Conservation (phyloP, 495 filamentous ascomycete genomes). For the Ramalina intermedia region DNA sequence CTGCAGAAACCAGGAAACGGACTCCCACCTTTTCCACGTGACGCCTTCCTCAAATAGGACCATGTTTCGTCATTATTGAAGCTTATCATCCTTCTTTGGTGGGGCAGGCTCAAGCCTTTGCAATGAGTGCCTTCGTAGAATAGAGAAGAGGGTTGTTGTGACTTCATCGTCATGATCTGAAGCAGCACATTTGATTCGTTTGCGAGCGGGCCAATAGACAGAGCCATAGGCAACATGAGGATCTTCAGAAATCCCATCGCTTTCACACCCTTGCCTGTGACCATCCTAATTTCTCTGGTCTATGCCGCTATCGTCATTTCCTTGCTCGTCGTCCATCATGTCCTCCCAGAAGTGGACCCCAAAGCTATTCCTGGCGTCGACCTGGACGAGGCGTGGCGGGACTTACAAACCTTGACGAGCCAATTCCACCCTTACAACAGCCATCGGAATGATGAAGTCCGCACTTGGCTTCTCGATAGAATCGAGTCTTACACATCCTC, state of each 20-base stretch:
- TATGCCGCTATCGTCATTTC: constrained; percentile 58
- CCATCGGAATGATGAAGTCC: constrained; percentile 63
- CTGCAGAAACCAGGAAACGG: too few species aligned
- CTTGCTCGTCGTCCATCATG: constrained; percentile 58
- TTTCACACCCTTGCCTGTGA: constrained; percentile 55
- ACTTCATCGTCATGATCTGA: too few species aligned
- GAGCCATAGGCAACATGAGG: constrained; percentile 4
- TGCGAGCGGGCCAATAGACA: background rate
- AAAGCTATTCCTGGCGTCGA: constrained; percentile 50
- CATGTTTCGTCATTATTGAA: too few species aligned
- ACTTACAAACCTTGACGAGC: constrained; percentile 59
- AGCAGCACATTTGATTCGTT: too few species aligned
- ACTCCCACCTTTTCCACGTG: too few species aligned
- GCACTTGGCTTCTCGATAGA: constrained; percentile 58
- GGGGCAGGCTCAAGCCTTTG: too few species aligned
- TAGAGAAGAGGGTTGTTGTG: too few species aligned
- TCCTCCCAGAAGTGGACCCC: constrained; percentile 51
- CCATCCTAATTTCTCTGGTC: constrained; percentile 50
- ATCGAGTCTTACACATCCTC: constrained; percentile 50
- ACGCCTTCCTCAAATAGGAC: too few species aligned
- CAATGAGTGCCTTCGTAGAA: too few species aligned
- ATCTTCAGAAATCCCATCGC: constrained; percentile 37
- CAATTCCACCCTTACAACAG: constrained; percentile 84
- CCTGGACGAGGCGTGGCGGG: constrained; percentile 71
- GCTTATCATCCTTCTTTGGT: too few species aligned